These are phyloP conservation scores for Leccinellum rugosiceps DNA, from an alignment of 768 basidiomycete species.

Conservation along the genomic window DNA sequence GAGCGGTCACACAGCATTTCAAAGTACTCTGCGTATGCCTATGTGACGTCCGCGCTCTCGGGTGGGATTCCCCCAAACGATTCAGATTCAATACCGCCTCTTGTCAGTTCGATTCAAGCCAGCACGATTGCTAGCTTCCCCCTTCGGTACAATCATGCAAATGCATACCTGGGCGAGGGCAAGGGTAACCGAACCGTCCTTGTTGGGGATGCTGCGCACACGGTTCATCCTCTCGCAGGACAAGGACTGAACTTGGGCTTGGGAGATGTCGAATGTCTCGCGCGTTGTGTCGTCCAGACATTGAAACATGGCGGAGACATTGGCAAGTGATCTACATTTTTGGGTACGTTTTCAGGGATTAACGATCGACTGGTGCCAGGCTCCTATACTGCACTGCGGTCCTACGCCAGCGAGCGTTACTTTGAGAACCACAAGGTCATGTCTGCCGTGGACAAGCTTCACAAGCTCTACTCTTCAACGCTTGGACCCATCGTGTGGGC, in stretches of 20 bases:
- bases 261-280: slow-evolving; percentile 74
- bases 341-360: not conserved
- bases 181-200: slow-evolving; percentile 70
- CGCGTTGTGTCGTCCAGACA: slow-evolving; percentile 58
- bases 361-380: slow-evolving; percentile 39
- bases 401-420: slow-evolving; percentile 82
- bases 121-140: slow-evolving; percentile 88
- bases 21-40: slow-evolving; percentile 59
- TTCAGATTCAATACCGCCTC: slow-evolving; percentile 67
- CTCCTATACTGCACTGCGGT: slow-evolving; percentile 67
- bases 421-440: slow-evolving; percentile 83
- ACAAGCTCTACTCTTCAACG: slow-evolving; percentile 77
- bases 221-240: slow-evolving; percentile 91
- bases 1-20: slow-evolving; percentile 70
- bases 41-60: slow-evolving; percentile 33
- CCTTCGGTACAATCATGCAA: slow-evolving; percentile 80
- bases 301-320: slow-evolving; percentile 73
- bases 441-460: slow-evolving; percentile 83
- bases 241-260: slow-evolving; percentile 96
- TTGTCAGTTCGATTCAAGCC: slow-evolving; percentile 65
- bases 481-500: slow-evolving; percentile 77
- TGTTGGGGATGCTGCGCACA: slow-evolving; percentile 95
- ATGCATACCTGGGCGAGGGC: slow-evolving; percentile 78
- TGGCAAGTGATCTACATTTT: slow-evolving; percentile 44
- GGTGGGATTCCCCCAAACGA: slow-evolving; percentile 59